Evolutionary conservation across 768 basidiomycete genomes (phyloP).

Genomic region (Plicaturopsis crispa): DNA sequence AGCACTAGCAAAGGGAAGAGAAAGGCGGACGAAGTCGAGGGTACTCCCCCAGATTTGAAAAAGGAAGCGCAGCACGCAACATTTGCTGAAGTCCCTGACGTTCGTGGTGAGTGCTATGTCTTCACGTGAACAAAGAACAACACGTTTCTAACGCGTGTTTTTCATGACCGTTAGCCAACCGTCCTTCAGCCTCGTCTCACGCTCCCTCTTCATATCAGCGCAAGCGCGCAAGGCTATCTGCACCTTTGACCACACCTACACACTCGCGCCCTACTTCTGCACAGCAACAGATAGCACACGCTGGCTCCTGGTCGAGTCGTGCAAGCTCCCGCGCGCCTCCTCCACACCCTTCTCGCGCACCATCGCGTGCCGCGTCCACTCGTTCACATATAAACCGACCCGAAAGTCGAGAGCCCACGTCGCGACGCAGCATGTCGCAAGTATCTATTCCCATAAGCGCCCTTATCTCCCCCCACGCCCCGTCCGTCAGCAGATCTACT

Average conservation of each 20-base stretch:
- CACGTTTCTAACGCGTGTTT: slow-evolving; percentile 10
- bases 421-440: slow-evolving; percentile 55
- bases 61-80: slow-evolving; percentile 46
- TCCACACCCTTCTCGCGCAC: slow-evolving; percentile 19
- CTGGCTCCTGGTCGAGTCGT: slow-evolving; percentile 27
- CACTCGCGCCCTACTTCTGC: slow-evolving; percentile 22
- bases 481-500: slow-evolving; percentile 52
- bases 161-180: slow-evolving; percentile 35
- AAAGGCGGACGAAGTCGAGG: slow-evolving; percentile 68
- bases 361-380: slow-evolving; percentile 29
- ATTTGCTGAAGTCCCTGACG: slow-evolving; percentile 54
- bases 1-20: slow-evolving; percentile 51
- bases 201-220: slow-evolving; percentile 69
- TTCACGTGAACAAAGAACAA: slow-evolving; percentile 13
- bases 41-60: slow-evolving; percentile 58
- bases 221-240: slow-evolving; percentile 60
- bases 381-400: slow-evolving; percentile 16
- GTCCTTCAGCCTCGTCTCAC: slow-evolving; percentile 45
- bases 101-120: slow-evolving; percentile 43
- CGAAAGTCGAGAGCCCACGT: slow-evolving; percentile 25
- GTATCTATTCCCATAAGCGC: slow-evolving; percentile 77
- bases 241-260: slow-evolving; percentile 22
- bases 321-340: slow-evolving; percentile 18
- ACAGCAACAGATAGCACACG: slow-evolving; percentile 12
- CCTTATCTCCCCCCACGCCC: slow-evolving; percentile 70